Conservation (phyloP, 1,284 basidiomycete genomes). For the Marasmius fiardii region DNA sequence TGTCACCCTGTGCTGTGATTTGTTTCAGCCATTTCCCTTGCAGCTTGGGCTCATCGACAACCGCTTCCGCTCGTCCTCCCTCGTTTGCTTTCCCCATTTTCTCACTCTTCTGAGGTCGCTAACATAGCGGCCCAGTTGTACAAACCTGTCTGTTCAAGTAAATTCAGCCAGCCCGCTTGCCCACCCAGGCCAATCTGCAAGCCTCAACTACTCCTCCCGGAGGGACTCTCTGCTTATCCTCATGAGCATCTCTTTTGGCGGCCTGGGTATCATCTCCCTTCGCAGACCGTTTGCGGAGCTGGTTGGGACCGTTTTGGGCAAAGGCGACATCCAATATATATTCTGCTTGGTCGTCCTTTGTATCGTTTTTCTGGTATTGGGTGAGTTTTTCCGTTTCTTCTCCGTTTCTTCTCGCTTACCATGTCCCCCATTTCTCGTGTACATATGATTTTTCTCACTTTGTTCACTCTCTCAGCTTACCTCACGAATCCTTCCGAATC, state of each 20-base stretch:
- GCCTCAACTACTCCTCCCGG: slow-evolving; percentile 31
- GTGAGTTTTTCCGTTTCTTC: slow-evolving; percentile 42
- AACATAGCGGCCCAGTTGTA: slow-evolving; percentile 29
- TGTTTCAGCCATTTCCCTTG: not conserved
- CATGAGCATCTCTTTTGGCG: slow-evolving; percentile 63
- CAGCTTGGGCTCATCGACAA: not conserved
- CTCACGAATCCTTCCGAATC: slow-evolving; percentile 91
- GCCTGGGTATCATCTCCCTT: slow-evolving; percentile 58
- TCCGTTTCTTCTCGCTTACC: slow-evolving; percentile 6
- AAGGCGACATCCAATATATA: slow-evolving; percentile 64
- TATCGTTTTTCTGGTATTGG: slow-evolving; percentile 67
- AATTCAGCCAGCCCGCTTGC: slow-evolving; percentile 32
- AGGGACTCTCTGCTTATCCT: slow-evolving; percentile 44
- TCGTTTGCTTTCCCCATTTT: slow-evolving; percentile 2
- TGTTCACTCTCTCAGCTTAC: slow-evolving; percentile 61
- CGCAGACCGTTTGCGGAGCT: slow-evolving; percentile 49
- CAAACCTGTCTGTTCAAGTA: slow-evolving; percentile 41
- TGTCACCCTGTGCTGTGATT: not conserved
- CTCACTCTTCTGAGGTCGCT: slow-evolving; percentile 27
- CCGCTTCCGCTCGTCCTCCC: not conserved
- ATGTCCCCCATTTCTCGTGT: slow-evolving; percentile 12
- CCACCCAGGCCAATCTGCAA: slow-evolving; percentile 31
- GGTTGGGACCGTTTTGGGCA: slow-evolving; percentile 46
- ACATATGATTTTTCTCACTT: slow-evolving; percentile 15
- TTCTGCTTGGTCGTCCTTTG: slow-evolving; percentile 64